Base-by-base conservation (phyloP, 2,329 filamentous ascomycete species). In the Penicillium sumatraense region DNA sequence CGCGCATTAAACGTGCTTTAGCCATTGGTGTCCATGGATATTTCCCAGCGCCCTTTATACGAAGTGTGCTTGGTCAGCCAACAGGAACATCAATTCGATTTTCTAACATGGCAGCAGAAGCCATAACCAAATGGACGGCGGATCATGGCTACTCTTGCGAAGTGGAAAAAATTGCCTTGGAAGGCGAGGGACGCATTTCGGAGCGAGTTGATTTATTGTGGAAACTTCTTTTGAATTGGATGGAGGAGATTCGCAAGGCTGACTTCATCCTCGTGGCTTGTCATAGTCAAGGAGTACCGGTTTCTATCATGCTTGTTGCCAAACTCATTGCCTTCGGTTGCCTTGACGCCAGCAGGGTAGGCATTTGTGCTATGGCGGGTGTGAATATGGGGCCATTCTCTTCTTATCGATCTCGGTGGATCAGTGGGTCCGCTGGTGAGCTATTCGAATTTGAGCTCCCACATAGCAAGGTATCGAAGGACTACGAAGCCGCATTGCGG, bases 41-140 rank as follows among this genome's bases (percentile, higher is more conserved):
- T 57, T 97, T 98, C 62, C 95, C 95, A 1, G 91, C 91, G 0
- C 86, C 89, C 0, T 85, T 96, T 38, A 82, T 99, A 31, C 88
- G 95, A n/a, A 89, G 89, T 18, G 89, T 99, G 63, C 88, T 98
- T 14, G 95, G 95, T 0, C 93, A 96, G 65, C 95, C 95, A 0
- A 99, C 93, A 0, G 95, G 95, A 5, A 99, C 95, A 1, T 98
- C 93, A 0, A 86, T 98, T 53, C 88, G 92, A 36, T 99, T 99
- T 69, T 91, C 93, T 9, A 93, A 90, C 60, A 88, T 93, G 68
- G 90, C 89, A 16, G 92, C 92, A 5, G 86, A 90, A 35, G 89
- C 91, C 1, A 93, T 99, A 64, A 85, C 88, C 54, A 83, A 88
- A 56, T 99, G 93, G 91, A 86, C 91, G 0, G 86, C 91, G 50